These are phyloP conservation scores for Sphaerobolus stellatus DNA, from an alignment of 1,284 basidiomycete species.

Conservation along the genomic window DNA sequence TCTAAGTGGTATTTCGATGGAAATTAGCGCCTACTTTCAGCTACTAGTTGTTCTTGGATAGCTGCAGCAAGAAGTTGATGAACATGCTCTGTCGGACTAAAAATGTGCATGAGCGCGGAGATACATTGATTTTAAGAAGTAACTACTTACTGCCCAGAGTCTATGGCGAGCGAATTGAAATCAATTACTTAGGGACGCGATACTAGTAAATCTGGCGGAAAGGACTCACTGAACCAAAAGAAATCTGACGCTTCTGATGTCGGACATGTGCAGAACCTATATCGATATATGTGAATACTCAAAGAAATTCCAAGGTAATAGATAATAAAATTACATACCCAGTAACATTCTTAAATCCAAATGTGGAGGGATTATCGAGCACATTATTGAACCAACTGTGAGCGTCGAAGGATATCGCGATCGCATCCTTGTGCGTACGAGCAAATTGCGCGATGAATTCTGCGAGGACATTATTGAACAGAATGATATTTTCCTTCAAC, in stretches of 20 bases:
- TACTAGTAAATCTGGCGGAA: background rate
- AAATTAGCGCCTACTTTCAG: slow-evolving; percentile 15
- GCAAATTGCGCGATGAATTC: slow-evolving; percentile 38
- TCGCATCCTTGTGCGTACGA: slow-evolving; percentile 35
- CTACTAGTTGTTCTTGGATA: slow-evolving; percentile 38
- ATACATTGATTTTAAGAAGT: background rate
- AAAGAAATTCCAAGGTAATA: slow-evolving; percentile 1
- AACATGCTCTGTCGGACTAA: slow-evolving; percentile 46
- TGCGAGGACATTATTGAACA: slow-evolving; percentile 44
- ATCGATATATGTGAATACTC: background rate
- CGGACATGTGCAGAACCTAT: slow-evolving; percentile 51
- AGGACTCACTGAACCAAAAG: slow-evolving; percentile 55
- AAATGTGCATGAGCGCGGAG: background rate
- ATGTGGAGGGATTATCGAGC: slow-evolving; percentile 40
- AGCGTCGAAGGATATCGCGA: slow-evolving; percentile 49
- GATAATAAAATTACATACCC: slow-evolving; percentile 34
- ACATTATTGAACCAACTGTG: slow-evolving; percentile 48
- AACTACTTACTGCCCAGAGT: slow-evolving; percentile 37
- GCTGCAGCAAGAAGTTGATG: slow-evolving; percentile 47
- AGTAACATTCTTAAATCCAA: slow-evolving; percentile 52
- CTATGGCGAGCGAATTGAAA: slow-evolving; percentile 21
- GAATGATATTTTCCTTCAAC: slow-evolving; percentile 38
- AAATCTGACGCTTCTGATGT: slow-evolving; percentile 35
- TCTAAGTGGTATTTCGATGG: background rate
- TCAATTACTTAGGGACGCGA: background rate